A percentile compares a stretch with the other conserved stretches of the same genome.
Conservation (phyloP, 169 alveolate species). For the Plasmodium vinckei region DNA sequence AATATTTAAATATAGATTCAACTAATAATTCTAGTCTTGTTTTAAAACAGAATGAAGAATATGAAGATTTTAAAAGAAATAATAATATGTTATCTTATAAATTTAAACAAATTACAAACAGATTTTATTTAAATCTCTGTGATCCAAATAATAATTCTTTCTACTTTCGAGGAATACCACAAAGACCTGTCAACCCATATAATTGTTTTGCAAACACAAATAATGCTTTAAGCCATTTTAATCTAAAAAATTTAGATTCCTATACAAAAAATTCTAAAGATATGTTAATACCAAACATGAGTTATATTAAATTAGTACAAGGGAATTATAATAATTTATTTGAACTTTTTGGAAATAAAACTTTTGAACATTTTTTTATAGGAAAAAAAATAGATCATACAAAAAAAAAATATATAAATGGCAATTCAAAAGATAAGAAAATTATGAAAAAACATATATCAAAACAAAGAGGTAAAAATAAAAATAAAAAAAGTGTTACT, state of each 20-base stretch:
- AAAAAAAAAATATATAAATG: background rate
- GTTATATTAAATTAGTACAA: too few relatives aligned
- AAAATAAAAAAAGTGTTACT: background rate
- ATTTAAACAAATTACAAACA: background rate
- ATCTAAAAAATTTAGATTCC: too few relatives aligned
- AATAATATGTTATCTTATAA: background rate
- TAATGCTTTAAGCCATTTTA: too few relatives aligned
- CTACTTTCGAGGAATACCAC: background rate
- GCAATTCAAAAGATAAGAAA: background rate
- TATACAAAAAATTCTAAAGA: too few relatives aligned
- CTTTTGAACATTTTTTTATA: too few relatives aligned
- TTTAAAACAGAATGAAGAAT: slow-evolving; percentile 2
- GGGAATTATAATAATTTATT: too few relatives aligned
- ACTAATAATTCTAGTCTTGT: background rate
- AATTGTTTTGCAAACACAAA: background rate
- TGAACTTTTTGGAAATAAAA: too few relatives aligned
- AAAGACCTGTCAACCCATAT: background rate
- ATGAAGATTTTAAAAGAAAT: background rate
- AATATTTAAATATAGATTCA: too few relatives aligned
- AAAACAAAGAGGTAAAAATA: background rate
- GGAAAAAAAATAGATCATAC: too few relatives aligned
- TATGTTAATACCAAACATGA: too few relatives aligned
- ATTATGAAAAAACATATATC: background rate
- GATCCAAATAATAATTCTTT: background rate
- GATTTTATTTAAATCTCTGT: too few relatives aligned